Percentiles rank a stretch among this genome's conserved stretches.
phyloP scores from a whole-genome alignment of 2,329 filamentous ascomycete genomes.

The Ploettnerulaceae sp. region DNA sequence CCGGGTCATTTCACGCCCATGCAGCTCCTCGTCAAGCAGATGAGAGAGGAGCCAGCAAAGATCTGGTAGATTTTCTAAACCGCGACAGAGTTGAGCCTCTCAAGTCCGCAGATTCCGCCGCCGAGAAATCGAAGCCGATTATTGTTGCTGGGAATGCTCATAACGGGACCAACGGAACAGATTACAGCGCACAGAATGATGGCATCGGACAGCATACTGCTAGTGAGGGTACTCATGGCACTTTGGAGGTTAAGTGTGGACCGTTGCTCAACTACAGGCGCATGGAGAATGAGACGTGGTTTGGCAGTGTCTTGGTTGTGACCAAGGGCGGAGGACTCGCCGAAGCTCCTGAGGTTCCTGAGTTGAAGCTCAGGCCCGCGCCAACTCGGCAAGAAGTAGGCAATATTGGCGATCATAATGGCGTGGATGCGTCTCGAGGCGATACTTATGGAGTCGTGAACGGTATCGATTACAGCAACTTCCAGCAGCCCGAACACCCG shows the following conservation, averaged over 20 bases:
- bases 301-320: conserved; percentile 82
- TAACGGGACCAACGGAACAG: conserved; percentile 5
- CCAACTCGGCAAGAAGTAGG: conserved; percentile 10
- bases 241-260: conserved; percentile 62
- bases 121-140: conserved; percentile 44
- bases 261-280: conserved; percentile 74
- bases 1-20: conserved; percentile 44
- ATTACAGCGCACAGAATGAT: conserved; percentile 10
- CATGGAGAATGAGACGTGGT: conserved; percentile 67
- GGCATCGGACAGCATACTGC: conserved; percentile 3
- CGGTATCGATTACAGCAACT: conserved; percentile 33
- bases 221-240: conserved; percentile 11
- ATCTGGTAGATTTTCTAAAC: conserved; percentile 54
- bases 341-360: conserved; percentile 51
- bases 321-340: conserved; percentile 63
- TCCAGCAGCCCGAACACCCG: conserved; percentile 8
- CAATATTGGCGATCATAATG: conserved; percentile 17
- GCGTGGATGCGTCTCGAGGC: conserved; percentile 10
- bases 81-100: conserved; percentile 41
- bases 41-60: conserved; percentile 41
- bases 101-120: conserved; percentile 21
- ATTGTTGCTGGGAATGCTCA: conserved; percentile 32
- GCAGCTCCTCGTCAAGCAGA: conserved; percentile 39
- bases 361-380: conserved; percentile 46
- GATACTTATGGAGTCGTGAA: conserved; percentile 30